These are phyloP conservation scores for Phytophthora quininea DNA, from an alignment of 352 stramenopile genomes.

Conservation along the genomic window DNA sequence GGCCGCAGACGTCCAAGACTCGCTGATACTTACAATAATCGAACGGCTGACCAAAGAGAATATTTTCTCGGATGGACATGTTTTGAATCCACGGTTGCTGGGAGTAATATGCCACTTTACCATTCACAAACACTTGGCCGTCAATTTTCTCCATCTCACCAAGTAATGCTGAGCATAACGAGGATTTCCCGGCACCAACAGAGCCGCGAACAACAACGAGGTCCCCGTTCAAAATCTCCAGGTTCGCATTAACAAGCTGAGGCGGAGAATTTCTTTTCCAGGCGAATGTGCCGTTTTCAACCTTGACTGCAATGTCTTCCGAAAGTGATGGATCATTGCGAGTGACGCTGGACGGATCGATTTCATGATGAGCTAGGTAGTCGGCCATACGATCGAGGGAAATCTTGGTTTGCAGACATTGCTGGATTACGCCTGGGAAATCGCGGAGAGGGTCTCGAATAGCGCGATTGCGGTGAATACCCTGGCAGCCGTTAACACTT, in stretches of 20 bases:
- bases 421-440: constrained; percentile 36
- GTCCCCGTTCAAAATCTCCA: constrained; percentile 48
- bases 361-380: constrained; percentile 37
- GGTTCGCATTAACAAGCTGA: constrained; percentile 39
- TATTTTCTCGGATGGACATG: constrained; percentile 92
- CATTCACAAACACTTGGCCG: constrained; percentile 45
- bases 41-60: constrained; percentile 87
- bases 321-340: neutral
- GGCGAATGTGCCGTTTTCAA: constrained; percentile 40
- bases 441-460: constrained; percentile 46
- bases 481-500: constrained; percentile 51
- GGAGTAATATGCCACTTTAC: constrained; percentile 64
- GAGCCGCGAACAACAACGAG: constrained; percentile 53
- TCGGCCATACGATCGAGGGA: constrained; percentile 38
- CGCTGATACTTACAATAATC: constrained; percentile 45
- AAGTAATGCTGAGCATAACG: constrained; percentile 51
- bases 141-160: constrained; percentile 85
- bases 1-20: constrained; percentile 71
- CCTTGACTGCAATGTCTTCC: constrained; percentile 13
- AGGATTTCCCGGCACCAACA: constrained; percentile 62
- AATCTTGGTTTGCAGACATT: constrained; percentile 42
- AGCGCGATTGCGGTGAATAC: constrained; percentile 59
- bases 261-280: constrained; percentile 23
- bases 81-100: constrained; percentile 95
- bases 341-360: constrained; percentile 24